Conservation (phyloP, 2,329 filamentous ascomycete species). For the Aspergillus sp. region DNA sequence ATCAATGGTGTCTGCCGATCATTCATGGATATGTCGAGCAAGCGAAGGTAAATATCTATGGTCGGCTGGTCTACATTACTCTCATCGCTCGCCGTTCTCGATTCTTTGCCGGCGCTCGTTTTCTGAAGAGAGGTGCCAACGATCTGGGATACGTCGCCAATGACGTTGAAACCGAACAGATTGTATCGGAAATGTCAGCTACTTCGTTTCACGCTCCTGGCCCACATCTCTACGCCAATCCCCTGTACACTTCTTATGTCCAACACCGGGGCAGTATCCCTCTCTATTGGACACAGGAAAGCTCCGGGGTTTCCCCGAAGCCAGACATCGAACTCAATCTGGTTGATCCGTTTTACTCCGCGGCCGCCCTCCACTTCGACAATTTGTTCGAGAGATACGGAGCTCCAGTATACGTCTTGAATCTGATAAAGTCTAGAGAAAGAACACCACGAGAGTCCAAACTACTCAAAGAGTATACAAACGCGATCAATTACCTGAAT, state of each 20-base stretch:
- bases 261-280: constrained; percentile 97
- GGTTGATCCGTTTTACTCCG: constrained; percentile 93
- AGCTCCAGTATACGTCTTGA: constrained; percentile 85
- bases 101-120: constrained; percentile 90
- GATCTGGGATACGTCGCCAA: constrained; percentile 95
- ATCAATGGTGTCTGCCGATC: constrained; percentile 93
- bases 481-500: constrained; percentile 87
- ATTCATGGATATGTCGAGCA: constrained; percentile 97
- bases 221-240: constrained; percentile 79
- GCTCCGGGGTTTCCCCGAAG: constrained; percentile 90
- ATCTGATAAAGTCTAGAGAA: constrained; percentile 87
- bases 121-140: constrained; percentile 91
- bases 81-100: constrained; percentile 90
- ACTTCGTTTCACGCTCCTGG: constrained; percentile 95
- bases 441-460: constrained; percentile 89
- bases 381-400: constrained; percentile 92
- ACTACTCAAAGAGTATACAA: constrained; percentile 80
- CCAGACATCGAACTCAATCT: constrained; percentile 93
- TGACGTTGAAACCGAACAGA: constrained; percentile 98
- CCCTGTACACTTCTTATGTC: constrained; percentile 92
- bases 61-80: constrained; percentile 84
- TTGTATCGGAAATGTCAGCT: constrained; percentile 89
- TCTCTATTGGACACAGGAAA: constrained; percentile 96
- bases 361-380: constrained; percentile 91
- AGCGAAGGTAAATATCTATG: constrained; percentile 79